Conservation (phyloP, 2,329 filamentous ascomycete genomes). For the Colletotrichum simmondsii region DNA sequence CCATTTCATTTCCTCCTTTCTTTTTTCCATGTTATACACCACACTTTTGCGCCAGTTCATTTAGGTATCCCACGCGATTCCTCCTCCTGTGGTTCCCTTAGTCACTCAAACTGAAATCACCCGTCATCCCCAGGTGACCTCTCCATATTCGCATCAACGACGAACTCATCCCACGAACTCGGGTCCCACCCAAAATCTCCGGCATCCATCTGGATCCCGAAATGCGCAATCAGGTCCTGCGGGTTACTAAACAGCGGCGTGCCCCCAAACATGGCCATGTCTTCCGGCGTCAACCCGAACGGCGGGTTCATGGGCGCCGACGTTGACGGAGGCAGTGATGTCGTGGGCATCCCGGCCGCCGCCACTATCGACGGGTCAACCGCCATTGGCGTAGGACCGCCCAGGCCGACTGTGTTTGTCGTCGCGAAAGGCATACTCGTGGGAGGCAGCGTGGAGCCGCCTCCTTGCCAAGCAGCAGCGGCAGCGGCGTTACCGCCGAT, state of each 20-base stretch:
- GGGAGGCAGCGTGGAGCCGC: not conserved
- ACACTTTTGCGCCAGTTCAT: no score
- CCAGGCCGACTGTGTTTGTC: not conserved
- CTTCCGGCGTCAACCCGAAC: not conserved
- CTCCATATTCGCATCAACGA: conserved; percentile 51
- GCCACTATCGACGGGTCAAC: not conserved
- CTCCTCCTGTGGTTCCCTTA: not conserved
- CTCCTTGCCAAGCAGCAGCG: not conserved
- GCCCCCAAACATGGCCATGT: conserved; percentile 14
- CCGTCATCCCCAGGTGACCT: conserved; percentile 41
- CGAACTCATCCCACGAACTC: conserved; percentile 58
- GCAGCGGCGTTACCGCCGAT: not conserved
- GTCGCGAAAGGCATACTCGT: not conserved
- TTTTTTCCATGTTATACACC: not conserved
- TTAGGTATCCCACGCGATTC: no score
- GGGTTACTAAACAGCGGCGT: conserved; percentile 35
- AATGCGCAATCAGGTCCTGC: conserved; percentile 39
- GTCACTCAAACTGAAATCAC: not conserved
- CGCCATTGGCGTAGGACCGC: not conserved
- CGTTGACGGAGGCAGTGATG: not conserved
- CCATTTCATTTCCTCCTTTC: not conserved
- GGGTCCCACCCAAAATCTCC: conserved; percentile 42
- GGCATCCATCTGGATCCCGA: conserved; percentile 33
- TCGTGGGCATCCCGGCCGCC: not conserved
- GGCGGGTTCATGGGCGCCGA: not conserved